Conservation (phyloP, 192 early-diverging fungal genomes). For the Endogone sp. region DNA sequence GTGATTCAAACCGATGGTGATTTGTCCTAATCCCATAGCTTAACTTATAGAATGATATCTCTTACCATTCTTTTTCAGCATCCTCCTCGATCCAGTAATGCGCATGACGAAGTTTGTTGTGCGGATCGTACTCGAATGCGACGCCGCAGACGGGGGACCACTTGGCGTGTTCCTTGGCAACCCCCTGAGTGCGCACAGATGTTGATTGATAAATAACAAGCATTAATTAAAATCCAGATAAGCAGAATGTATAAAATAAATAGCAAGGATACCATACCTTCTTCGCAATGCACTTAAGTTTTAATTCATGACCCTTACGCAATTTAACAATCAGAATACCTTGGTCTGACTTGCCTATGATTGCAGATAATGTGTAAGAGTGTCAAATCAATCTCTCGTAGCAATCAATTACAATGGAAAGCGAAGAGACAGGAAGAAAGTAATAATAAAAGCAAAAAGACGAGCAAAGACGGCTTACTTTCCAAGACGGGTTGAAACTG, state of each 20-base stretch:
- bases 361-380: neutral
- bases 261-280: slow-evolving; percentile 44
- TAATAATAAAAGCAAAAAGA: slow-evolving; percentile 22
- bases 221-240: neutral
- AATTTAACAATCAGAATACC: slow-evolving; percentile 87
- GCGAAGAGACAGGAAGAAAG: slow-evolving; percentile 13
- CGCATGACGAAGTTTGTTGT: slow-evolving; percentile 89
- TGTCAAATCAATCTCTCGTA: slow-evolving; percentile 16
- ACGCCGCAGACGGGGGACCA: slow-evolving; percentile 91
- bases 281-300: slow-evolving; percentile 87
- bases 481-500: slow-evolving; percentile 64
- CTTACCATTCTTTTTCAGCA: slow-evolving; percentile 79
- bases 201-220: too few relatives aligned
- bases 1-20: neutral
- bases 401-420: neutral
- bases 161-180: slow-evolving; percentile 96
- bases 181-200: slow-evolving; percentile 68
- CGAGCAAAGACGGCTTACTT: slow-evolving; percentile 38
- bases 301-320: slow-evolving; percentile 89
- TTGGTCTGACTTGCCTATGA: slow-evolving; percentile 49
- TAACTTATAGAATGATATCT: neutral
- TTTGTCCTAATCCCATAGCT: too few relatives aligned
- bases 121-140: slow-evolving; percentile 95
- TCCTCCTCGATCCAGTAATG: slow-evolving; percentile 92
- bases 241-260: neutral